phyloP scores from a whole-genome alignment of 2,329 filamentous ascomycete species.

The Sporothrix phasma region DNA sequence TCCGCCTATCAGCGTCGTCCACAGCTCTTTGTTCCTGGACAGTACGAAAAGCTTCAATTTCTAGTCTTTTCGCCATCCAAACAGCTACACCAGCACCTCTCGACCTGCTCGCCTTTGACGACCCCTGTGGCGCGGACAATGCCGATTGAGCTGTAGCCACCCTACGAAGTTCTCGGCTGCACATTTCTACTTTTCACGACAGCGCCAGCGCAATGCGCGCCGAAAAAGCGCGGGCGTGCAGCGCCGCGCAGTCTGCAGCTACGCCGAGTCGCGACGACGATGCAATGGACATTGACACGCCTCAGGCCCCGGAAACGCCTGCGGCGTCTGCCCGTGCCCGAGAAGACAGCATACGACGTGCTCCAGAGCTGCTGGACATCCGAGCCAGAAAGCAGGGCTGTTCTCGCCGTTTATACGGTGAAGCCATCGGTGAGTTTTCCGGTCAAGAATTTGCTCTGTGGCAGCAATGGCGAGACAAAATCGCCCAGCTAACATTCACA shows the following conservation, averaged over 20 bases:
- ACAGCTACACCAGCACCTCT: background rate
- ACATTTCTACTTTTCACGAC: background rate
- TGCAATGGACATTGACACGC: slow-evolving; percentile 50
- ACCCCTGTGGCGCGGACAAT: background rate
- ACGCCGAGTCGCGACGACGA: slow-evolving; percentile 45
- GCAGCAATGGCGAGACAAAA: background rate
- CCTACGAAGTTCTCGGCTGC: no score
- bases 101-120: background rate
- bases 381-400: slow-evolving; percentile 83
- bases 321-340: slow-evolving; percentile 25
- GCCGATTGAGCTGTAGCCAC: background rate
- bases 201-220: slow-evolving; percentile 37
- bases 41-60: background rate
- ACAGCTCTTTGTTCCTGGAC: background rate
- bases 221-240: slow-evolving; percentile 55
- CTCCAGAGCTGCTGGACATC: slow-evolving; percentile 78
- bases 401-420: slow-evolving; percentile 88
- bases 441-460: no score
- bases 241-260: slow-evolving; percentile 26
- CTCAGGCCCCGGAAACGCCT: slow-evolving; percentile 42
- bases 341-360: slow-evolving; percentile 20
- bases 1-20: background rate
- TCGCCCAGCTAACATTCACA: slow-evolving; percentile 26
- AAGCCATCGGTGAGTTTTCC: slow-evolving; percentile 73
- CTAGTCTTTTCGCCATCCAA: background rate